Base-by-base conservation (phyloP, 192 early-diverging fungal species). In the Mycoemilia scoparia region DNA sequence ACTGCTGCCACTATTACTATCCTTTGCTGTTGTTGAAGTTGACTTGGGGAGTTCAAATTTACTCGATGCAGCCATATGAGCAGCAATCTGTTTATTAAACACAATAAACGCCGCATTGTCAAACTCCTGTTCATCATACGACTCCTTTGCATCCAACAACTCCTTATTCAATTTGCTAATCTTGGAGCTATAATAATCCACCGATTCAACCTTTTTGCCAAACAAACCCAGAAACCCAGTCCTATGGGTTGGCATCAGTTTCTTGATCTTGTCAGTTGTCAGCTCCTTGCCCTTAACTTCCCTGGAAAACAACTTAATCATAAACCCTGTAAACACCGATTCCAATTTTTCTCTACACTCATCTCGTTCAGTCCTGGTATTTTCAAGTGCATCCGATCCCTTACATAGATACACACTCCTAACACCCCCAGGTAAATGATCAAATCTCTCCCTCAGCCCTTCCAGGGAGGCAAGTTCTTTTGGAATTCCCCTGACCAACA, bases 51-150 rank as follows among this genome's bases (percentile, higher is more conserved):
- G n/a, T n/a, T n/a, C n/a, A n/a, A n/a, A n/a, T 0, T 79, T 60
- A 0, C 57, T 56, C 29, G 74, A 71, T 8, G 72, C 68, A 11
- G 84, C 84, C 54, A 83, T 71, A 22, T 92, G 84, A 1, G 87
- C 76, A 0, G 73, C 71, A 18, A 78, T 60, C 30, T 77, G 70
- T 29, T 64, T 53, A 30, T 71, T 66, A 47, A 92, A 92, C 50
- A 82, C 66, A 10, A 92, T 69, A 52, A 92, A 82, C 4, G 83
- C 84, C 17, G 80, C 74, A 1, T 54, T 18, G 15, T 59, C 21
- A 36, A 62, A 57, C 1, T 41, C 37, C 9, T 57, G 26, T 0
- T 50, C 38, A 9, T 79, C 76, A n/a, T 39, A 34, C n/a, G n/a
- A n/a, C n/a, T n/a, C n/a, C n/a, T n/a, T n/a, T n/a, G n/a, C n/a